Evolutionary conservation across 2,329 filamentous ascomycete species (phyloP).

Genomic region (Graphiopsis chlorocephala): DNA sequence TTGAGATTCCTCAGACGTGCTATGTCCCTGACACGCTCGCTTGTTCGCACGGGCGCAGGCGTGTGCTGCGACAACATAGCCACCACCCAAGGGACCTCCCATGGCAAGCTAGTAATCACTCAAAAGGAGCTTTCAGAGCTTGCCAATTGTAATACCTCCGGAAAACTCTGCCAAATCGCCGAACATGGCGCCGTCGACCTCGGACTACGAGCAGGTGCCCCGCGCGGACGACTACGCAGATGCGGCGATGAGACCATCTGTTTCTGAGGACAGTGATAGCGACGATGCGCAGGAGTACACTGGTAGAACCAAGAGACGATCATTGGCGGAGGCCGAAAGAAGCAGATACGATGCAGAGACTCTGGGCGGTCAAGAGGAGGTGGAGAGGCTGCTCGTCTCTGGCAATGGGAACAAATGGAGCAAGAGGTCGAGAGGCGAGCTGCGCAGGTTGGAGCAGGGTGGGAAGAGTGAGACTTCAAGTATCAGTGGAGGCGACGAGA

Average conservation of each 20-base stretch:
- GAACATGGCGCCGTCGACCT: conserved; percentile 8
- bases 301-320: conserved; percentile 12
- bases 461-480: conserved; percentile 22
- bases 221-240: background rate
- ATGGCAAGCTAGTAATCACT: background rate
- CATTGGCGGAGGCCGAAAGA: conserved; percentile 10
- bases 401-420: conserved; percentile 22
- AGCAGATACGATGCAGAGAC: conserved; percentile 34
- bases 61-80: background rate
- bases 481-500: conserved; percentile 9
- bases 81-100: background rate
- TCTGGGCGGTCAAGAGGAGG: conserved; percentile 47
- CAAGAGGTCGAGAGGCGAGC: conserved; percentile 20
- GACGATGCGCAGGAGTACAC: conserved; percentile 23
- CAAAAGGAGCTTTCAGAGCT: background rate
- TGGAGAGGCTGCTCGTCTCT: conserved; percentile 41
- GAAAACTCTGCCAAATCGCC: background rate
- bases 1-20: background rate
- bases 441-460: conserved; percentile 22
- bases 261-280: conserved; percentile 16
- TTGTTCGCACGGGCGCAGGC: background rate
- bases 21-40: background rate
- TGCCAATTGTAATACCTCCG: background rate
- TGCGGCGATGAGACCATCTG: background rate
- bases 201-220: conserved; percentile 6